Percentiles rank a stretch among this genome's conserved stretches.
These are phyloP conservation scores for Simplicillium sp. DNA, from an alignment of 2,329 filamentous ascomycete species.

Conservation along the genomic window DNA sequence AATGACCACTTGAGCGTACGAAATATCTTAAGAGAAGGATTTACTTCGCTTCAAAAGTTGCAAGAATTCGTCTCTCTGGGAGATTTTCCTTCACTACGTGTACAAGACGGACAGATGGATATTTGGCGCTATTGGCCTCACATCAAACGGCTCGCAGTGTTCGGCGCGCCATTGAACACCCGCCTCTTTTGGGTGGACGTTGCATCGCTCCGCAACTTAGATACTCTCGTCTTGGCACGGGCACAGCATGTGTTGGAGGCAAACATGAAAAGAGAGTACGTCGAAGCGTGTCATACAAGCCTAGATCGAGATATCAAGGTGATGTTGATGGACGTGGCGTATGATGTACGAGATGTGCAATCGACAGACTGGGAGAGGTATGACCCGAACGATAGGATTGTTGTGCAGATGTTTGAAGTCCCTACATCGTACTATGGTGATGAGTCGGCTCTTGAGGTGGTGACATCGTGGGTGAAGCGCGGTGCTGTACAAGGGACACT, in stretches of 20 bases:
- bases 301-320: constrained; percentile 9
- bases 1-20: constrained; percentile 30
- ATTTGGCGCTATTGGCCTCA: constrained; percentile 34
- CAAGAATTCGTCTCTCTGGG: constrained; percentile 37
- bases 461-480: constrained; percentile 29
- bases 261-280: constrained; percentile 32
- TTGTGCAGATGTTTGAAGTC: constrained; percentile 27
- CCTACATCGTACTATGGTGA: constrained; percentile 28
- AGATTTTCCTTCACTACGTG: constrained; percentile 15
- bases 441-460: constrained; percentile 23
- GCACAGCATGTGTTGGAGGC: constrained; percentile 19
- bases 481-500: constrained; percentile 29
- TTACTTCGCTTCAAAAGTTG: constrained; percentile 29
- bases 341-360: constrained; percentile 14
- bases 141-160: constrained; percentile 31
- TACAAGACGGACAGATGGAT: constrained; percentile 25
- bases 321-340: constrained; percentile 20
- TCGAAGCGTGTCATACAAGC: constrained; percentile 14
- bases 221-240: constrained; percentile 32
- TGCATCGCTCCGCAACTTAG: constrained; percentile 23
- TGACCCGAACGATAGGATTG: constrained; percentile 25
- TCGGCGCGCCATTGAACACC: constrained; percentile 25
- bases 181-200: constrained; percentile 29
- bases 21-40: constrained; percentile 32
- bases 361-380: constrained; percentile 21